Evolutionary conservation across 768 basidiomycete species (phyloP), one percentile per base, ranked within the genome.

Genomic region (Calocera viscosa): DNA sequence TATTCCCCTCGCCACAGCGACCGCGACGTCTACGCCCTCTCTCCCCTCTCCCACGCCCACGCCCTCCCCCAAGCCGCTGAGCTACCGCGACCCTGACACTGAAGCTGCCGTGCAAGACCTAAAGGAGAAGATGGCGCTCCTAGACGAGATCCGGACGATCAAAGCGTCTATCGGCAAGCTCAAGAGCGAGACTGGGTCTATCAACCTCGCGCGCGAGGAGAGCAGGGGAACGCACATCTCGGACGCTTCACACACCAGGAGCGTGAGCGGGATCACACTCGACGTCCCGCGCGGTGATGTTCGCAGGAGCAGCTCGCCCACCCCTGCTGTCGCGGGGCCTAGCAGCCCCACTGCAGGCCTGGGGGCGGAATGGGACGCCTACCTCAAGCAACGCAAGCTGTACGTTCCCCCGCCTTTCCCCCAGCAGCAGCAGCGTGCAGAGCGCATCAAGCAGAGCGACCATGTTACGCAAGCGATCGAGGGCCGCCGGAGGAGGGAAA

Each of bases 311-410:
- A 28, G 26, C 22, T 60, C 53, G 11, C 53, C 53, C 22, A 16
- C 53, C 22, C 30, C 53, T 60, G 53, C 53, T 60, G 53, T 5
- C 2, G 11, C 53, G 24, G 53, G 53, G 22, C 53, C 53, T 2
- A 60, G 14, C 14, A 60, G 53, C 53, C 53, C 53, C 16, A 60
- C 53, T 19, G 53, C 53, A 5, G 53, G 53, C 53, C 30, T 60
- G 26, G 53, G 53, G 22, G 14, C 53, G 30, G 53, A 60, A 30
- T 60, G 53, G 53, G 53, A 60, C 19, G 53, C 53, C 11, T 60
- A 60, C 53, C 53, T 60, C 53, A 60, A 60, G 53, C 53, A 60
- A 26, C 53, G 53, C 53, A 60, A 60, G 53, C 30, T 60, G 24
- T 60, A 60, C 26, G 53, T 60, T 16, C 53, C 53, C 11, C 53